Conservation (phyloP, 768 basidiomycete species). For the Termitomyces sp. region DNA sequence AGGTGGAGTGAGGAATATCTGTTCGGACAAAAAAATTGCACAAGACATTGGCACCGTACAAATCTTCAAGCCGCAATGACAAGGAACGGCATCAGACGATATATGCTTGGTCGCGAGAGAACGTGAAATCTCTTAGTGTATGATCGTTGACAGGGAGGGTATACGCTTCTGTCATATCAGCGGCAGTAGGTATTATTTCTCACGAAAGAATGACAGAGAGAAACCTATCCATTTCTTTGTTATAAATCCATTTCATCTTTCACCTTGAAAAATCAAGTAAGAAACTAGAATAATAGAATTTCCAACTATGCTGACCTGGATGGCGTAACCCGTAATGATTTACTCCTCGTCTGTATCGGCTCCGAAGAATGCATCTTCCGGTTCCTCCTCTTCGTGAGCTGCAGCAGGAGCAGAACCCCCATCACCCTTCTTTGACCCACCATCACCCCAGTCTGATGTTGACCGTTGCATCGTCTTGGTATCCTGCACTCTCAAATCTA, state of each 20-base stretch:
- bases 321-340: neutral
- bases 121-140: too few relatives aligned
- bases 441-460: slow-evolving; percentile 6
- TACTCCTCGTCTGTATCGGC: slow-evolving; percentile 27
- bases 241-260: neutral
- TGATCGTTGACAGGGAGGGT: too few relatives aligned
- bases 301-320: neutral
- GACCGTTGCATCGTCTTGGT: neutral
- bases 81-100: too few relatives aligned
- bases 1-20: too few relatives aligned
- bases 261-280: too few relatives aligned
- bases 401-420: neutral
- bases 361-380: slow-evolving; percentile 38
- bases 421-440: neutral
- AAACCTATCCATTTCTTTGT: neutral
- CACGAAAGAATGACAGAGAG: too few relatives aligned
- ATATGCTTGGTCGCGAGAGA: too few relatives aligned
- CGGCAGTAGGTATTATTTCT: too few relatives aligned
- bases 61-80: too few relatives aligned
- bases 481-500: slow-evolving; percentile 20
- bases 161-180: too few relatives aligned
- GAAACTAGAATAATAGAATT: neutral
- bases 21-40: too few relatives aligned
- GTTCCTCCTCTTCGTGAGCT: slow-evolving; percentile 14
- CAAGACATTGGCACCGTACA: too few relatives aligned